Percentiles rank a stretch among this genome's conserved stretches.
These are phyloP conservation scores for Cladosporium halotolerans DNA, from an alignment of 2,329 filamentous ascomycete genomes.

Conservation along the genomic window DNA sequence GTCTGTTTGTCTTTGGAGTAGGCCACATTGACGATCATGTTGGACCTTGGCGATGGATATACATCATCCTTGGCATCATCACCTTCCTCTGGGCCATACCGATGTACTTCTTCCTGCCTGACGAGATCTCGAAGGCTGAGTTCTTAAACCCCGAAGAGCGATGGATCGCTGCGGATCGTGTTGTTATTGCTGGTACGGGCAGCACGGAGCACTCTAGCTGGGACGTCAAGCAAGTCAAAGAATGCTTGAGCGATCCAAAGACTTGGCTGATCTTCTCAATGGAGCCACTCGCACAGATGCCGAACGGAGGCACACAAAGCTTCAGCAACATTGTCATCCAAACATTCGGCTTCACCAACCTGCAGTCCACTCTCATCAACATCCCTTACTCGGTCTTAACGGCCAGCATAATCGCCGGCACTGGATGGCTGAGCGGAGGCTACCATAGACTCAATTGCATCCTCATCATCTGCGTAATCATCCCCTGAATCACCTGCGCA, in stretches of 20 bases:
- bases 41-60: slow-evolving; percentile 31
- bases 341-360: slow-evolving; percentile 17
- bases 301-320: slow-evolving; percentile 17
- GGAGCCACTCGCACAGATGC: slow-evolving; percentile 17
- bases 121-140: slow-evolving; percentile 12
- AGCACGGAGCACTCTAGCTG: slow-evolving; percentile 11
- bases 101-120: slow-evolving; percentile 15
- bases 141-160: slow-evolving; percentile 15
- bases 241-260: slow-evolving; percentile 17
- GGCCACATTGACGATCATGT: slow-evolving; percentile 15
- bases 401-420: slow-evolving; percentile 13
- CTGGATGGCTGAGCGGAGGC: slow-evolving; percentile 13
- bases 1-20: slow-evolving; percentile 26
- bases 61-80: slow-evolving; percentile 19
- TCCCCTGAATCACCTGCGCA: slow-evolving; percentile 17
- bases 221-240: slow-evolving; percentile 13
- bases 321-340: slow-evolving; percentile 18
- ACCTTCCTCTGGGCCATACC: slow-evolving; percentile 18
- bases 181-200: slow-evolving; percentile 13
- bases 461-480: slow-evolving; percentile 45
- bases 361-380: slow-evolving; percentile 16
- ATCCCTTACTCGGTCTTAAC: slow-evolving; percentile 17
- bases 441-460: slow-evolving; percentile 46
- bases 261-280: slow-evolving; percentile 17
- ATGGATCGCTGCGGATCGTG: slow-evolving; percentile 12